Evolutionary conservation across 2,329 filamentous ascomycete genomes (phyloP).

Genomic region (Rachicladosporium sp.): DNA sequence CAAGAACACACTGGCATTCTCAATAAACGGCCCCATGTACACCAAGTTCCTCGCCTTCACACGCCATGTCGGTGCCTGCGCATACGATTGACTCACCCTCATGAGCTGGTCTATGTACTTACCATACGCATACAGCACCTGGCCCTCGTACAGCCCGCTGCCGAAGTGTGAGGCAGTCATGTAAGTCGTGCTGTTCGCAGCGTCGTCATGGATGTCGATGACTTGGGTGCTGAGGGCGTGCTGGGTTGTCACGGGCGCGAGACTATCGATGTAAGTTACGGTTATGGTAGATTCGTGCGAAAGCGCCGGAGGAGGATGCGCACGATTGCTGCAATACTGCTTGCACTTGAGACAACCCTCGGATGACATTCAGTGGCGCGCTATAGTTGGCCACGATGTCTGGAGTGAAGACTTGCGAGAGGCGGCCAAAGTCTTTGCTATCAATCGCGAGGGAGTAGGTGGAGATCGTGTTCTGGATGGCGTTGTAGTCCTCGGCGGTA

Average conservation of each 20-base stretch:
- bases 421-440: constrained; percentile 27
- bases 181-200: constrained; percentile 27
- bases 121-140: constrained; percentile 28
- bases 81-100: constrained; percentile 6
- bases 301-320: too few species aligned
- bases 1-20: too few species aligned
- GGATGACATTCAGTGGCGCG: too few species aligned
- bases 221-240: constrained; percentile 32
- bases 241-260: constrained; percentile 29
- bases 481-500: constrained; percentile 22
- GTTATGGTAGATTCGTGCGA: too few species aligned
- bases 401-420: constrained; percentile 28
- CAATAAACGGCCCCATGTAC: too few species aligned
- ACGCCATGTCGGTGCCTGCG: too few species aligned
- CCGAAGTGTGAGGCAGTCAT: constrained; percentile 33
- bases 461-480: constrained; percentile 31
- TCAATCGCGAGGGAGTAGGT: constrained; percentile 34
- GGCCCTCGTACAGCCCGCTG: constrained; percentile 28
- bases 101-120: constrained; percentile 29
- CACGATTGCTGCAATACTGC: too few species aligned
- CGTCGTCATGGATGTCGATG: constrained; percentile 23
- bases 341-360: too few species aligned
- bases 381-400: constrained; percentile 29
- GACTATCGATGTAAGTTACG: constrained; percentile 13
- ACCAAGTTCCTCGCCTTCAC: too few species aligned